Conservation (phyloP, 176 grass and related monocot species). For the Aegilops tauschii region DNA sequence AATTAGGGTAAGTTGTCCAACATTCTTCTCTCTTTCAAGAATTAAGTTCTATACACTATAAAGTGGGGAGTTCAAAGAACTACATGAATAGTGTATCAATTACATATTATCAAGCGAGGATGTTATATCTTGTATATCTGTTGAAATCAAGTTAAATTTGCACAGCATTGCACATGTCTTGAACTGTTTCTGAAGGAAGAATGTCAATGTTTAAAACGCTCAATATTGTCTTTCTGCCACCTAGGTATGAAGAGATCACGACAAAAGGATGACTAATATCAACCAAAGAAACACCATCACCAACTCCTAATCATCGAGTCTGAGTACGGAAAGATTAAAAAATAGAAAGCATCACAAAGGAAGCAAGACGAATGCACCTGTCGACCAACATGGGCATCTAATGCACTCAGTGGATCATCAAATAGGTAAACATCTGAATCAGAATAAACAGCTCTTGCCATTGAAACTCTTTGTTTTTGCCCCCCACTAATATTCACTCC, state of each 20-base stretch:
- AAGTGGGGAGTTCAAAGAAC: conserved; percentile 13
- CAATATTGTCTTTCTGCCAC: neutral
- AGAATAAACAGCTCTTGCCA: conserved; percentile 99
- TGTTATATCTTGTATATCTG: neutral
- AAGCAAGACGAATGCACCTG: conserved; percentile 59
- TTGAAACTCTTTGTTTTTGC: conserved; percentile 99
- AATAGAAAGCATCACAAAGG: conserved; percentile 7
- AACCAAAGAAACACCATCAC: neutral
- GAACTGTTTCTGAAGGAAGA: neutral
- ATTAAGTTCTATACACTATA: neutral
- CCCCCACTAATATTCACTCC: conserved; percentile 99
- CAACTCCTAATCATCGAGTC: neutral
- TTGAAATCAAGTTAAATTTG: conserved; percentile 13
- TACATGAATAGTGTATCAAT: neutral
- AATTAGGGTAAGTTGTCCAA: neutral
- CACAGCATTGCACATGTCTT: conserved; percentile 7
- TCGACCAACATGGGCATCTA: conserved; percentile 98
- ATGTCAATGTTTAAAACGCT: neutral
- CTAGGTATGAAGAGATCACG: neutral
- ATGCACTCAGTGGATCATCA: conserved; percentile 97
- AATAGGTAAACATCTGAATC: conserved; percentile 98
- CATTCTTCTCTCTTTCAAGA: neutral
- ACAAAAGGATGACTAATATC: conserved; percentile 11
- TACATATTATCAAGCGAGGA: neutral
- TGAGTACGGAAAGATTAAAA: neutral